Base-by-base conservation (phyloP, 371 early-diverging fungal species). In the Massospora cicadina region DNA sequence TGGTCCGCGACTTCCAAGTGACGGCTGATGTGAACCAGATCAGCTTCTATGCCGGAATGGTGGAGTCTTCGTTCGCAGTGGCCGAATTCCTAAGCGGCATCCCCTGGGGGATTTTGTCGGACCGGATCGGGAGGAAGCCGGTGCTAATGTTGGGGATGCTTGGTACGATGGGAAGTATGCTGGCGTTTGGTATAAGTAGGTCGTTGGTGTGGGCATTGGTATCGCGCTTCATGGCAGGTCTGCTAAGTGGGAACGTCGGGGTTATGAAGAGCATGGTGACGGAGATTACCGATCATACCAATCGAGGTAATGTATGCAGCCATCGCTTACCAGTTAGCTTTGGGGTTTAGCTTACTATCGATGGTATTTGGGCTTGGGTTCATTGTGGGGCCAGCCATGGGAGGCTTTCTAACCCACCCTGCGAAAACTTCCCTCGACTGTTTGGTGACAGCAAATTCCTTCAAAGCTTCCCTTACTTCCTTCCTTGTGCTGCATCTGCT, bases 231-330 rank as follows among this genome's bases (percentile, higher is more conserved):
- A 63, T 83, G 53, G 83, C 85, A 66, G 95, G 95, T n/a, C 64
- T 88, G 23, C 68, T 92, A 54, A 89, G 87, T 70, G 84, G 82
- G 21, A 94, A 91, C 67, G 77, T 87, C 7, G 87, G 86, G 3
- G 89, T 91, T 0, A 76, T 87, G 29, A 93, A 92, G 69, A 82
- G 85, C 26, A 85, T 90, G 73, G 73, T 92, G 25, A 88, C 86
- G 1, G 95, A 95, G 69, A 75, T 91, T 60, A 85, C 90, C 1
- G 88, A 90, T 66, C 70, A 76, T 17, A 82, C 88, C 0, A 93
- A 91, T 67, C 81, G 84, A 67, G 82, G 81, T 28, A 71, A 69
- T 55, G 27, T 30, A 27, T 60, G n/a, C 21, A 33, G 43, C 5
- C 17, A 31, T 33, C 12, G n/a, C 25, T 57, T 21, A 23, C 17